Conservation (phyloP, 139 green algal genomes). For the Chlamydomonas schloesseri region DNA sequence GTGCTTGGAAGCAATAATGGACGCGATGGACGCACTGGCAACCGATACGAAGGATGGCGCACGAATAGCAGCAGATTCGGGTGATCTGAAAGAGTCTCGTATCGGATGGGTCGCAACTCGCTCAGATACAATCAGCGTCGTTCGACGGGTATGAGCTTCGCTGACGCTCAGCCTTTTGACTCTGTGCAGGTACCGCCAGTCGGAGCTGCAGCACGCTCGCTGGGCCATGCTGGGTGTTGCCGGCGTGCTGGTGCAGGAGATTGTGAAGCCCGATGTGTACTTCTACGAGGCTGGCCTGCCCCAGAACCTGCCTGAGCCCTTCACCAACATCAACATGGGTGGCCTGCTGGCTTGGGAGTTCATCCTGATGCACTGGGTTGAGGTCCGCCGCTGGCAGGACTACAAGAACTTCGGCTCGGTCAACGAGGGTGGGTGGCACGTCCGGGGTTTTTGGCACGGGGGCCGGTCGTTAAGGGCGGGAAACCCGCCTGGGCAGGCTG, state of each 20-base stretch:
- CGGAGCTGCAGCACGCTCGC: slow-evolving; percentile 79
- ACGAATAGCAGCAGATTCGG: too few species aligned
- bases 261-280: slow-evolving; percentile 72
- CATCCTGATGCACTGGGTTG: slow-evolving; percentile 86
- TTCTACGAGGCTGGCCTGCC: slow-evolving; percentile 79
- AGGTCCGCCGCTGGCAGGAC: slow-evolving; percentile 88
- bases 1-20: too few species aligned
- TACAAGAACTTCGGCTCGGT: slow-evolving; percentile 85
- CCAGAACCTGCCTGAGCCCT: slow-evolving; percentile 83
- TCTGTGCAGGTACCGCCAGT: slow-evolving; percentile 76
- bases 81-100: too few species aligned
- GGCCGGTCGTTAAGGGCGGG: too few species aligned
- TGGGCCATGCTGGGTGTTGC: slow-evolving; percentile 80
- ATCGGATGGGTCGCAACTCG: too few species aligned
- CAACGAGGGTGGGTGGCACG: slow-evolving; percentile 55
- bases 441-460: neutral
- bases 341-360: slow-evolving; percentile 84
- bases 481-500: too few species aligned
- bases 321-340: slow-evolving; percentile 80
- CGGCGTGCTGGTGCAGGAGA: slow-evolving; percentile 78
- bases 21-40: too few species aligned
- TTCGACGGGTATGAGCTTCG: too few species aligned
- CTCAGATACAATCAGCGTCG: too few species aligned
- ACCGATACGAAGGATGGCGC: too few species aligned
- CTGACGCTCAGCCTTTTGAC: too few species aligned